phyloP scores from a whole-genome alignment of 768 basidiomycete species.

The Sarcodon sp. region DNA sequence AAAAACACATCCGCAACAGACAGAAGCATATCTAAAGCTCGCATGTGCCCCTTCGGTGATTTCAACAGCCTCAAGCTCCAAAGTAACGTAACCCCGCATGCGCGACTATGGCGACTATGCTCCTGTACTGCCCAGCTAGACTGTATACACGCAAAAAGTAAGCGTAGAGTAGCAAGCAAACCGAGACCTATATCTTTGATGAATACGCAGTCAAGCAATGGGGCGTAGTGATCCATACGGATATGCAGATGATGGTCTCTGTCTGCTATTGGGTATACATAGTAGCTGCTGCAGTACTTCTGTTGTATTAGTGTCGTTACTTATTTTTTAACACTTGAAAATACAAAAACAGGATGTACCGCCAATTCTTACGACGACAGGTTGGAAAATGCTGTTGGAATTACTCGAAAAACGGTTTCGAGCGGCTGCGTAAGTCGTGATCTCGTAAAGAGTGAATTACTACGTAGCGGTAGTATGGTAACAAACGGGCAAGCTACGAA shows the following conservation, averaged over 20 bases:
- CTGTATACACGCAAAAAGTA: constrained; percentile 19
- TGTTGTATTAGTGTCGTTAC: constrained; percentile 50
- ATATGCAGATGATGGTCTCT: constrained; percentile 6
- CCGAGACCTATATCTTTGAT: constrained; percentile 54
- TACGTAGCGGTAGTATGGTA: too few species aligned
- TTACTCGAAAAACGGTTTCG: too few species aligned
- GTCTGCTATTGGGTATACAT: constrained; percentile 55
- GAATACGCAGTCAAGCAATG: constrained; percentile 74
- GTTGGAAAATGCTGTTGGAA: too few species aligned
- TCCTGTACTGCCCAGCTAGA: constrained; percentile 43
- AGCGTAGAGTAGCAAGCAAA: constrained; percentile 3
- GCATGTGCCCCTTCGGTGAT: constrained; percentile 69
- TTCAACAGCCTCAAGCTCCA: constrained; percentile 75
- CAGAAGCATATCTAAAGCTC: constrained; percentile 65
- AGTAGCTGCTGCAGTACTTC: constrained; percentile 55
- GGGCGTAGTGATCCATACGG: constrained; percentile 22
- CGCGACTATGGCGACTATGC: constrained; percentile 54
- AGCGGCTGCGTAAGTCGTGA: too few species aligned
- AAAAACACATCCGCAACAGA: constrained; percentile 60
- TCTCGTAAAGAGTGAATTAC: too few species aligned
- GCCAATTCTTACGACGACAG: constrained; percentile 59
- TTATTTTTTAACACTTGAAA: too few species aligned
- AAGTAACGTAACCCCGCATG: constrained; percentile 54
- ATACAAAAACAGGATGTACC: too few species aligned
- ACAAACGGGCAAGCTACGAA: too few species aligned